Evolutionary conservation across 2,329 filamentous ascomycete genomes (phyloP).

Genomic region (Arachnomyces sp.): DNA sequence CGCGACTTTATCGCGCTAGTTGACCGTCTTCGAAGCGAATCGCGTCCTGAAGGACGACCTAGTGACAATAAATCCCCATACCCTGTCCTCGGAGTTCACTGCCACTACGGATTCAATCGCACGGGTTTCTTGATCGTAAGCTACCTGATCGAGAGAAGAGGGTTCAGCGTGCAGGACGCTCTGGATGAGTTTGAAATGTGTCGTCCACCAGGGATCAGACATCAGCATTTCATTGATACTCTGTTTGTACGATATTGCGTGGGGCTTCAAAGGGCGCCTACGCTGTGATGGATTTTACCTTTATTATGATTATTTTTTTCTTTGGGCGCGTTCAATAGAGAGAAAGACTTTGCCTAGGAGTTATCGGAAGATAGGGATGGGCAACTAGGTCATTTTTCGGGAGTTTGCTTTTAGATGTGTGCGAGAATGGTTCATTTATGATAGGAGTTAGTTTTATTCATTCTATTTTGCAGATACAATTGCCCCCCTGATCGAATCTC

Average conservation of each 20-base stretch:
- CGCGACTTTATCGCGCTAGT: conserved; percentile 51
- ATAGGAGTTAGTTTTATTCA: background rate
- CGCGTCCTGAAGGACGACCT: conserved; percentile 39
- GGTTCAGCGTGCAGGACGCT: conserved; percentile 63
- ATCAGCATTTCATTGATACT: conserved; percentile 79
- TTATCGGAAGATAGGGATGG: no score
- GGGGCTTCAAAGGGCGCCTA: conserved; percentile 39
- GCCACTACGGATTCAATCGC: conserved; percentile 91
- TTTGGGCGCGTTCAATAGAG: no score
- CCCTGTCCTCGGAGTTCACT: conserved; percentile 72
- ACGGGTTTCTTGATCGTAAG: conserved; percentile 86
- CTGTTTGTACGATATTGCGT: conserved; percentile 68
- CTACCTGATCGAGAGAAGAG: conserved; percentile 77
- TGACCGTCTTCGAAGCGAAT: conserved; percentile 51
- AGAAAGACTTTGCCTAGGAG: no score
- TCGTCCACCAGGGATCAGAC: conserved; percentile 75
- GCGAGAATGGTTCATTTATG: no score
- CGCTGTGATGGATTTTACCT: conserved; percentile 17
- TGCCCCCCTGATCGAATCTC: conserved; percentile 1
- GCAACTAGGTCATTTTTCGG: no score
- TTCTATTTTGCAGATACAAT: background rate
- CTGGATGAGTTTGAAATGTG: conserved; percentile 67
- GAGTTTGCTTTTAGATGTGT: no score
- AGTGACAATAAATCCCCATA: conserved; percentile 30
- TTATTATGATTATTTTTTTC: background rate